Evolutionary conservation across 805 yeast genomes (phyloP).

Genomic region (Scheffersomyces ergatensis): DNA sequence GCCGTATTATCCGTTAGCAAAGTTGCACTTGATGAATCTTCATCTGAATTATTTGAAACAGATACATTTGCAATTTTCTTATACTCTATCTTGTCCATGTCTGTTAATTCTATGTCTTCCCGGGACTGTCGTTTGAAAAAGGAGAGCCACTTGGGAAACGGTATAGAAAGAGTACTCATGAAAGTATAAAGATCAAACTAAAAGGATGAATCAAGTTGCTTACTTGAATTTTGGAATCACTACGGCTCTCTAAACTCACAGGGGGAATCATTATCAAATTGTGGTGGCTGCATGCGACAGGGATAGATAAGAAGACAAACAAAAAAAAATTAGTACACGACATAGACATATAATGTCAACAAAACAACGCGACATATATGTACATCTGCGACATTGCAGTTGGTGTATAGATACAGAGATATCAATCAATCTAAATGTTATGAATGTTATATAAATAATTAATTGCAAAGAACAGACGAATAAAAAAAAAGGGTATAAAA

Average conservation of each 20-base stretch:
- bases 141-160: background rate
- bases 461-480: too few relatives aligned
- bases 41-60: background rate
- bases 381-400: too few relatives aligned
- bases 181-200: too few relatives aligned
- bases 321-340: background rate
- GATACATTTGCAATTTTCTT: slow-evolving; percentile 3
- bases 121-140: background rate
- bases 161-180: too few relatives aligned
- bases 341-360: too few relatives aligned
- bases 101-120: slow-evolving; percentile 6
- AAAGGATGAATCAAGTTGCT: too few relatives aligned
- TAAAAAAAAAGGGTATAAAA: too few relatives aligned
- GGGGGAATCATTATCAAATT: background rate
- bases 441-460: too few relatives aligned
- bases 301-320: background rate
- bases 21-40: background rate
- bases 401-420: too few relatives aligned
- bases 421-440: too few relatives aligned
- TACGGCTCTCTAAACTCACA: background rate
- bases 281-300: slow-evolving; percentile 1
- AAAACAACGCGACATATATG: too few relatives aligned
- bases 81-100: slow-evolving; percentile 7
- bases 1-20: background rate
- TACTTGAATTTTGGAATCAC: background rate